phyloP scores from a whole-genome alignment of 768 basidiomycete genomes.

The Phanerochaete sordida region DNA sequence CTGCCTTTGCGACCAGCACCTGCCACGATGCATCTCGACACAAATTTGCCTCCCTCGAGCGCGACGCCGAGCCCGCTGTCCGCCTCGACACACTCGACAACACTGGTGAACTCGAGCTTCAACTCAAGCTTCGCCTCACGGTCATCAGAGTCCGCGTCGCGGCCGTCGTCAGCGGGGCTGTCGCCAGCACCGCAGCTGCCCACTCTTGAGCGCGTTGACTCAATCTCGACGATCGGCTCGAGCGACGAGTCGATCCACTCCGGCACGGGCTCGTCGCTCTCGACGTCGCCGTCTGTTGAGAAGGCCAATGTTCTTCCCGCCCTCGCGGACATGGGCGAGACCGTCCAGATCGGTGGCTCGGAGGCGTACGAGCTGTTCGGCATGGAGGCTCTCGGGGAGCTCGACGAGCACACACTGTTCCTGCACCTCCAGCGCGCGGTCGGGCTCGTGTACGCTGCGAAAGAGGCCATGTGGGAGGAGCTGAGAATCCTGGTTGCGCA shows the following conservation, averaged over 20 bases:
- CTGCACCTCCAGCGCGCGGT: constrained; percentile 25
- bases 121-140: not conserved
- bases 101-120: too few species aligned
- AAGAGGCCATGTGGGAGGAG: constrained; percentile 30
- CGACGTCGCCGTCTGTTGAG: not conserved
- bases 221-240: not conserved
- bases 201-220: constrained; percentile 3
- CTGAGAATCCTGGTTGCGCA: constrained; percentile 13
- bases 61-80: not conserved
- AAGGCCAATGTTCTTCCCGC: constrained; percentile 3
- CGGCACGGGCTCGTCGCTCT: not conserved
- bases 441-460: constrained; percentile 18
- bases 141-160: not conserved
- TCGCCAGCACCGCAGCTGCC: not conserved
- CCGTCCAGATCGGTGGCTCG: constrained; percentile 6
- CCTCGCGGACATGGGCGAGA: constrained; percentile 5
- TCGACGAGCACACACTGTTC: constrained; percentile 21
- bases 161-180: not conserved
- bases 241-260: not conserved
- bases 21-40: not conserved
- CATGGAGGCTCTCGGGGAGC: constrained; percentile 11
- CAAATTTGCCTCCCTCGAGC: not conserved
- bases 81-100: not conserved
- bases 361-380: constrained; percentile 16
- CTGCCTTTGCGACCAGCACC: not conserved